A percentile compares a stretch with the other conserved stretches of the same genome.
Conservation (phyloP, 495 filamentous ascomycete species). For the Thozetella sp. region DNA sequence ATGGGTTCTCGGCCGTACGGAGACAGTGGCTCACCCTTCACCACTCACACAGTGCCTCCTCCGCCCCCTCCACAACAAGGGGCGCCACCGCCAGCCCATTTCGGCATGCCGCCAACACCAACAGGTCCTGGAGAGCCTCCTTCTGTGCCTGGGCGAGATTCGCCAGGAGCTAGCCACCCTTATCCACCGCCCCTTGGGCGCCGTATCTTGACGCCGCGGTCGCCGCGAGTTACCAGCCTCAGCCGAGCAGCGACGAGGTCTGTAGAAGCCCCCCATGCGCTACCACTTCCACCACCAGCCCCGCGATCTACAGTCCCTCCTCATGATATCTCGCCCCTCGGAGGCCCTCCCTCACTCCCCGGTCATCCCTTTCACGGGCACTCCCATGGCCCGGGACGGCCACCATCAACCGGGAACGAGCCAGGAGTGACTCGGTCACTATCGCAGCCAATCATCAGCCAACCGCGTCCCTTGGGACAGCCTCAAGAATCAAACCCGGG, state of each 20-base stretch:
- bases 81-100: constrained; percentile 9
- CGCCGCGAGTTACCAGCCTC: constrained; percentile 53
- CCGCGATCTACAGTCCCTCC: constrained; percentile 17
- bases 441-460: constrained; percentile 38
- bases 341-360: constrained; percentile 34
- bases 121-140: constrained; percentile 26
- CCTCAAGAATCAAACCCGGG: constrained; percentile 21
- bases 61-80: constrained; percentile 23
- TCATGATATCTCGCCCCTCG: constrained; percentile 25
- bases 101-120: constrained; percentile 20
- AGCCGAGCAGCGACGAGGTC: constrained; percentile 44
- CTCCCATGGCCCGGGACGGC: constrained; percentile 24
- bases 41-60: constrained; percentile 24
- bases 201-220: constrained; percentile 65
- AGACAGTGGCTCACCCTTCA: constrained; percentile 27
- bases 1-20: constrained; percentile 26
- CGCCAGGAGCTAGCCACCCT: constrained; percentile 38
- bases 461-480: constrained; percentile 19
- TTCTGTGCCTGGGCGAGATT: constrained; percentile 31
- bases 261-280: constrained; percentile 45
- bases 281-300: constrained; percentile 34
- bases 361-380: constrained; percentile 19
- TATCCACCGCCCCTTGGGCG: constrained; percentile 39
- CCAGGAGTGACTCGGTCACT: constrained; percentile 34
- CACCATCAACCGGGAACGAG: constrained; percentile 30